Base-by-base conservation (phyloP, 371 early-diverging fungal genomes). In the Rhizopus delemar region DNA sequence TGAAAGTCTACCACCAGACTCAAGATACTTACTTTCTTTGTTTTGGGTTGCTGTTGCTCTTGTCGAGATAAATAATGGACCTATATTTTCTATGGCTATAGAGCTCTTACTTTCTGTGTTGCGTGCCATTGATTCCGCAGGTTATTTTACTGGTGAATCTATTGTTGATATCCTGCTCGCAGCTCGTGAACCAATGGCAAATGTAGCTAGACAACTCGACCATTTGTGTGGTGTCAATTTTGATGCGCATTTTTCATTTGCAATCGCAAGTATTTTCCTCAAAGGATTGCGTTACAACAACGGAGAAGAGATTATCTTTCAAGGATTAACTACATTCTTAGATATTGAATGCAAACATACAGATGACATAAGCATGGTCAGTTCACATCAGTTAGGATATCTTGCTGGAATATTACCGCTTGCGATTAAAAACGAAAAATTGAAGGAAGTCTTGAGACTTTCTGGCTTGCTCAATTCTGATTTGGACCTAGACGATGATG, bases 31-130 rank as follows among this genome's bases (percentile, higher is more conserved):
- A 48, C 79, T 84, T 36, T 84, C 89, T 48, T 69, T 95, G 68
- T 94, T 95, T 75, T 96, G 97, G 97, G 78, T 96, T 8, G 93
- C 88, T 8, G 73, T 94, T 45, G 86, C 93, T 1, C 75, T 96
- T 8, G 83, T 93, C 46, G 91, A 94, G 69, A 87, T 95, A 46
- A 93, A 93, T 34, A 87, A 93, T 60, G 70, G 87, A 12, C 88
- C 87, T 2, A 78, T 93, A 8, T 93, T 93, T 74, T 70, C 77
- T 16, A 84, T 82, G 65, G 93, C 92, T 0, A 65, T 92, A 11
- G 81, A 77, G 32, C 70, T 96, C 29, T 45, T 94, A 36, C 79
- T 89, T 46, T 87, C 84, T 11, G 88, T 90, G 13, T 60, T 96
- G 15, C 77, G 86, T 56, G 83, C 88, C 0, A 69, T 96, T 57